Base-by-base conservation (phyloP, 192 early-diverging fungal species). In the Podila minutissima region DNA sequence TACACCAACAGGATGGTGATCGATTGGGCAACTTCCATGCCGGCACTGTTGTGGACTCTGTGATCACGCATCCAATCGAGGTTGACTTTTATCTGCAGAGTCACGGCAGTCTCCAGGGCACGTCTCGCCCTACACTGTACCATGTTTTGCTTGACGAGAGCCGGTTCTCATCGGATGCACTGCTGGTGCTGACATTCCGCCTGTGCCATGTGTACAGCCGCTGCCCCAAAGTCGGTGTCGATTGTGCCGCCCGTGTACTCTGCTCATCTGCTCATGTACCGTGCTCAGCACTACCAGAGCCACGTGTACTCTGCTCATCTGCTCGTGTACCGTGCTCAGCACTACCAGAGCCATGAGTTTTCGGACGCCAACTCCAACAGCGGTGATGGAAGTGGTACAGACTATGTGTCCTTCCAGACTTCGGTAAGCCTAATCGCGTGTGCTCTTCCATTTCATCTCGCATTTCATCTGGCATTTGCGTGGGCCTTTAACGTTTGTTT, bases 101-200 rank as follows among this genome's bases (percentile, higher is more conserved):
- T 33, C 96, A 98, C 67, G 90, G 92, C 0, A 95, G 95, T 28
- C 86, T 96, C 38, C 96, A 96, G 72, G 96, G 96, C 49, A 97
- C 95, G 0, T 96, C 95, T 37, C 91, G 95, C 32, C 94, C 96
- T 0, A 95, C 94, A 0, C 91, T 95, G 83, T 98, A 98, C 89
- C 91, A 92, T 62, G 94, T 97, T 4, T 78, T 98, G 55, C 81
- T 91, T 67, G 94, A 98, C 71, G 94, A 96, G 51, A 92, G 94
- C 75, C 68, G 84, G 9, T 94, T 95, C 55, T 85, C 89, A 7
- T 72, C 89, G 10, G 93, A 96, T 63, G 84, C 82, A 48, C 76
- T 98, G 22, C n/a, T n/a, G n/a, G n/a, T n/a, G n/a, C n/a, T n/a
- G n/a, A n/a, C n/a, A n/a, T n/a, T n/a, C n/a, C n/a, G n/a, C n/a